phyloP scores from a whole-genome alignment of 371 early-diverging fungal species.

The Apophysomyces sp. region DNA sequence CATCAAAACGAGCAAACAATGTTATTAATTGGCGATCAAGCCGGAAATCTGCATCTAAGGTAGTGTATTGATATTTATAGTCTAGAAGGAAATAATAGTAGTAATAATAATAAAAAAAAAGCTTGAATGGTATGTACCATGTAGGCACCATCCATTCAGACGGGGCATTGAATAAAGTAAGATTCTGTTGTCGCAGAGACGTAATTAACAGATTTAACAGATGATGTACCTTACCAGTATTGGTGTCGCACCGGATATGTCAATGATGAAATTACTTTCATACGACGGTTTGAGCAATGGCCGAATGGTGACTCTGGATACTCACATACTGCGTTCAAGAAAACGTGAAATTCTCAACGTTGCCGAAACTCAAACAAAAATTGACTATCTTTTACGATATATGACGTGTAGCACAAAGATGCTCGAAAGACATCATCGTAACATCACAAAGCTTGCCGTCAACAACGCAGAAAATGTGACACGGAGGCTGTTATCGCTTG shows the following conservation, averaged over 20 bases:
- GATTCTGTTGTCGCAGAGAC: not conserved
- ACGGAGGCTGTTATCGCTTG: not conserved
- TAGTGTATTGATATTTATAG: not conserved
- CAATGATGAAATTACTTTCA: not conserved
- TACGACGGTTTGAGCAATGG: not conserved
- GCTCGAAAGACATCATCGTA: not conserved
- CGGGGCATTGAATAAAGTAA: not conserved
- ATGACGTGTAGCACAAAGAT: not conserved
- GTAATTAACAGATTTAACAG: not conserved
- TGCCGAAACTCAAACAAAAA: not conserved
- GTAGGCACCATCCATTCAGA: conserved; percentile 3
- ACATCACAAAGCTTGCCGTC: not conserved
- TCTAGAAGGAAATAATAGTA: not conserved
- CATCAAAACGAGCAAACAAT: not conserved
- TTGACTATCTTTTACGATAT: conserved; percentile 2
- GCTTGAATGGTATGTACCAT: conserved; percentile 6
- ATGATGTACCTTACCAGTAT: not conserved
- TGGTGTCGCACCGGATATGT: not conserved
- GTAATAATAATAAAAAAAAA: not conserved
- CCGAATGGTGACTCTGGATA: not conserved
- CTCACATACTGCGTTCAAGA: not conserved
- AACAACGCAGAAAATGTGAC: not conserved
- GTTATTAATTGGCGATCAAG: conserved; percentile 5
- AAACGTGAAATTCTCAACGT: conserved; percentile 1
- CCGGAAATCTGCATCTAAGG: not conserved